phyloP scores from a whole-genome alignment of 352 stramenopile species.

The Pythium folliculosum region DNA sequence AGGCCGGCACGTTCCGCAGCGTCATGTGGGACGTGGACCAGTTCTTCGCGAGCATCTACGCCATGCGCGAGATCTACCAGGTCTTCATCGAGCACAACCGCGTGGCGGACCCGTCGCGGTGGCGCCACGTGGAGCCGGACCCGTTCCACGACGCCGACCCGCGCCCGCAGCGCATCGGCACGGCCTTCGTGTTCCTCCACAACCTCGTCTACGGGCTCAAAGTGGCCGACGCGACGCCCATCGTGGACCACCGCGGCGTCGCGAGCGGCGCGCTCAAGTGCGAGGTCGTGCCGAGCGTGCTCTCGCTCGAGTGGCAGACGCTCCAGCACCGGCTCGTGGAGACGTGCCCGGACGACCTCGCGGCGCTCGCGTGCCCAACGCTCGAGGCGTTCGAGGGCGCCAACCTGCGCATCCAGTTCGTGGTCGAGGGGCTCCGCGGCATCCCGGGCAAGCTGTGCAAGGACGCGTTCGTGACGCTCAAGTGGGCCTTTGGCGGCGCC shows the following conservation, averaged over 20 bases:
- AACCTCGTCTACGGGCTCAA: slow-evolving; percentile 69
- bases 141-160: slow-evolving; percentile 76
- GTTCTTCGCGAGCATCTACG: slow-evolving; percentile 77
- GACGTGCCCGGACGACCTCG: slow-evolving; percentile 46
- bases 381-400: slow-evolving; percentile 48
- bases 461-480: slow-evolving; percentile 58
- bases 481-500: slow-evolving; percentile 37
- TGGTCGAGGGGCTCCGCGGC: slow-evolving; percentile 49
- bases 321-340: slow-evolving; percentile 63
- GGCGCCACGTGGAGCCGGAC: slow-evolving; percentile 38
- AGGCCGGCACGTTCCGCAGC: slow-evolving; percentile 68
- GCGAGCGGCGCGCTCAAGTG: slow-evolving; percentile 49
- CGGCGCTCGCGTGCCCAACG: slow-evolving; percentile 41
- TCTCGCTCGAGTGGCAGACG: slow-evolving; percentile 80
- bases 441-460: slow-evolving; percentile 81
- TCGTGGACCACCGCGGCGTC: slow-evolving; percentile 53
- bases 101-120: slow-evolving; percentile 29
- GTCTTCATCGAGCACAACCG: slow-evolving; percentile 80
- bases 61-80: slow-evolving; percentile 90
- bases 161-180: slow-evolving; percentile 71
- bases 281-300: slow-evolving; percentile 59
- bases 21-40: slow-evolving; percentile 81
- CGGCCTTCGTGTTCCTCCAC: slow-evolving; percentile 63
- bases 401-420: slow-evolving; percentile 58
- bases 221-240: slow-evolving; percentile 52